Conservation (phyloP, 2,329 filamentous ascomycete genomes). For the Fusarium chuoi region DNA sequence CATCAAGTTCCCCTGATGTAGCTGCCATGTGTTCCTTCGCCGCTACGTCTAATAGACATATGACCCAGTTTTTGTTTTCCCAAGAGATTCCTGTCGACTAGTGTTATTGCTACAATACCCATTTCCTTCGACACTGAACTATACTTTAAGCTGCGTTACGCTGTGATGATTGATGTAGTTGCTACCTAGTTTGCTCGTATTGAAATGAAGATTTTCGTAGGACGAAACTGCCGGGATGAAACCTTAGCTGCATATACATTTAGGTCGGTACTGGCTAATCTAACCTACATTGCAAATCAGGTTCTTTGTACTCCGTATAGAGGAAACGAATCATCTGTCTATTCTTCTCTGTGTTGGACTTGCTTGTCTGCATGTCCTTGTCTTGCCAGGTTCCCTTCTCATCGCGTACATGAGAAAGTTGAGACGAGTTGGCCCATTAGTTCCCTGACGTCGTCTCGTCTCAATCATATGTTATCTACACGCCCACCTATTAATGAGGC, state of each 20-base stretch:
- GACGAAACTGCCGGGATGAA: neutral
- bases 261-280: neutral
- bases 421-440: neutral
- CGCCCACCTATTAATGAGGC: neutral
- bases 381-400: neutral
- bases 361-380: conserved; percentile 1
- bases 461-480: neutral
- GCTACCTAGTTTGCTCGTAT: neutral
- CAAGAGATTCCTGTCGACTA: conserved; percentile 3
- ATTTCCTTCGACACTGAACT: neutral
- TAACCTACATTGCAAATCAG: neutral
- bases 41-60: conserved; percentile 46
- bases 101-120: conserved; percentile 33
- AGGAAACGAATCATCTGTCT: neutral
- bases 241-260: neutral
- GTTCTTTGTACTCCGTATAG: neutral
- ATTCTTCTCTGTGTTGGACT: neutral
- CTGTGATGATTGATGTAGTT: neutral
- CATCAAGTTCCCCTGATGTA: conserved; percentile 41
- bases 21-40: conserved; percentile 40
- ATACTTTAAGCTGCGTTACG: neutral
- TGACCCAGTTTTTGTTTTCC: conserved; percentile 31
- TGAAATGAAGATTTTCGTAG: neutral
- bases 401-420: neutral
- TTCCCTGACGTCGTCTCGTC: neutral